These are phyloP conservation scores for Sporothrix protearum DNA, from an alignment of 2,329 filamentous ascomycete species.

Conservation along the genomic window DNA sequence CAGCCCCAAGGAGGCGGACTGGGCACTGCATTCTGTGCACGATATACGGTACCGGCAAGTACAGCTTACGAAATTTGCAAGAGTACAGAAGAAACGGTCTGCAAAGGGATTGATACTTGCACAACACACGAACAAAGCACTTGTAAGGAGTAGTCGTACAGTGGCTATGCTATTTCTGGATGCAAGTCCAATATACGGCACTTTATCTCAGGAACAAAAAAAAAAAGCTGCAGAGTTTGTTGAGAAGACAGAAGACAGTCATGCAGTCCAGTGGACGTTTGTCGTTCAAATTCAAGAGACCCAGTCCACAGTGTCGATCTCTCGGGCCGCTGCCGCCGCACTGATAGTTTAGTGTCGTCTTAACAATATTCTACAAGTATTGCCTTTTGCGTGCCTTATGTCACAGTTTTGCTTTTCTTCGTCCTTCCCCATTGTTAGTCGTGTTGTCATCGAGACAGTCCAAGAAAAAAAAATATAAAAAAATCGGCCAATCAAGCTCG, in stretches of 20 bases:
- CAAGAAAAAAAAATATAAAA: not conserved
- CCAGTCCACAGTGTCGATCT: conserved; percentile 6
- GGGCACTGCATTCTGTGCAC: not conserved
- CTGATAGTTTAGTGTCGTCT: not conserved
- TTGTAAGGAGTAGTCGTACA: not conserved
- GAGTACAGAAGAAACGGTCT: conserved; percentile 2
- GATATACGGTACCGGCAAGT: not conserved
- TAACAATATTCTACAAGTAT: not conserved
- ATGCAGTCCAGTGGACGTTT: not conserved
- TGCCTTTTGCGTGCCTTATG: not conserved
- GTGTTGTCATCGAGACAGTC: not conserved
- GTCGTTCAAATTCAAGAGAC: not conserved
- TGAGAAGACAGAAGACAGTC: not conserved
- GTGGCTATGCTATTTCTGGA: not conserved
- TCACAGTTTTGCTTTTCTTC: not conserved
- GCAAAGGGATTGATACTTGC: not conserved
- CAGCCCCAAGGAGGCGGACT: not conserved
- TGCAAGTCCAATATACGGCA: not conserved
- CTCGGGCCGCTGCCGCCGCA: conserved; percentile 8
- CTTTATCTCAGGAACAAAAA: not conserved
- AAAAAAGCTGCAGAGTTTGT: not conserved
- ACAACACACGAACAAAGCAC: not conserved
- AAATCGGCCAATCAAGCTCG: not conserved
- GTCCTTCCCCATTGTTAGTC: not conserved
- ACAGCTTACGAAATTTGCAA: not conserved